phyloP scores from a whole-genome alignment of 2,329 filamentous ascomycete genomes.

The Pseudogymnoascus sp. region DNA sequence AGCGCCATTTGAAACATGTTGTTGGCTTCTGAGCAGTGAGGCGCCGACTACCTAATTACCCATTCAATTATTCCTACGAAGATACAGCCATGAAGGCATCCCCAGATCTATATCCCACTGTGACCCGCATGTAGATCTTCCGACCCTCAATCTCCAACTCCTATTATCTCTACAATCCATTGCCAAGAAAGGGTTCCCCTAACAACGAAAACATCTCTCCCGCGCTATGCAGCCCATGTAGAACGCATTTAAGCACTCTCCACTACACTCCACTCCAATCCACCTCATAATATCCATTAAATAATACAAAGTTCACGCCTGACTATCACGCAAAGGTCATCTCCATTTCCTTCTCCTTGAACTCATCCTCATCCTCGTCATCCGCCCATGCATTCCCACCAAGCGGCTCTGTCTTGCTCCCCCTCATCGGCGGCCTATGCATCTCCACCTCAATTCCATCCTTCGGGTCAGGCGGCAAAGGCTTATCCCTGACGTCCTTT shows the following conservation, averaged over 20 bases:
- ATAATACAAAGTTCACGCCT: not conserved
- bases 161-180: not conserved
- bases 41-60: not conserved
- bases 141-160: not conserved
- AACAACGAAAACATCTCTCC: not conserved
- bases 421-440: constrained; percentile 18
- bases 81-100: not conserved
- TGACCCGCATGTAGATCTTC: not conserved
- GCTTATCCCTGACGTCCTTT: constrained; percentile 14
- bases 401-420: constrained; percentile 21
- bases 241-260: not conserved
- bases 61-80: not conserved
- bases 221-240: constrained; percentile 1
- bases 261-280: not conserved
- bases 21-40: not conserved
- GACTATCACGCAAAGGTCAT: constrained; percentile 58
- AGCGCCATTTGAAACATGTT: not conserved
- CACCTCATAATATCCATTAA: not conserved
- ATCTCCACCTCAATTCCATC: constrained; percentile 20
- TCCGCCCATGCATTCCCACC: constrained; percentile 61
- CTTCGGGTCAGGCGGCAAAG: constrained; percentile 22
- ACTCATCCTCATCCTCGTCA: constrained; percentile 58
- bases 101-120: not conserved
- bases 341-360: constrained; percentile 63
- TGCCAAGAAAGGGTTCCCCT: not conserved